Evolutionary conservation across 129 eudicot genomes (phyloP).

Genomic region (Pittosporum tobira): DNA sequence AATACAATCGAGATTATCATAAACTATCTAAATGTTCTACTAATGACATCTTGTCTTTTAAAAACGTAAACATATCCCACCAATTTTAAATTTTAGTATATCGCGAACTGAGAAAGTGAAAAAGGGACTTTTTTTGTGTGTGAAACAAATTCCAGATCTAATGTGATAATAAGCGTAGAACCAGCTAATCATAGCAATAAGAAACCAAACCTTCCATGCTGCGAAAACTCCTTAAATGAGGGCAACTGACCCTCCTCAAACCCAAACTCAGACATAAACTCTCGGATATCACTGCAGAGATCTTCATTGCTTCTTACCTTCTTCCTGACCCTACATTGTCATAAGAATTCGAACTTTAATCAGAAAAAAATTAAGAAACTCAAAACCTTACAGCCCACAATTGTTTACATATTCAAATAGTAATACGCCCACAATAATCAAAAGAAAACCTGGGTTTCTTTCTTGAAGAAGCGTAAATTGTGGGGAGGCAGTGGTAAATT

Average conservation of each 20-base stretch:
- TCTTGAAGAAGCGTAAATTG: slow-evolving; percentile 13
- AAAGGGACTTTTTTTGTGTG: too few relatives aligned
- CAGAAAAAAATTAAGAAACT: background rate
- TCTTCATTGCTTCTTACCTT: slow-evolving; percentile 63
- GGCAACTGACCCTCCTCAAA: slow-evolving; percentile 77
- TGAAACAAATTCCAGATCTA: background rate
- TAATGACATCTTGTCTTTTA: background rate
- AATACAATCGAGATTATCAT: too few relatives aligned
- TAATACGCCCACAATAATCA: background rate
- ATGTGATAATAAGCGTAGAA: background rate
- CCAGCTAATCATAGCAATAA: slow-evolving; percentile 8
- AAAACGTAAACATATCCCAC: background rate
- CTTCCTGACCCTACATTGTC: slow-evolving; percentile 27
- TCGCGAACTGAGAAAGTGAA: background rate
- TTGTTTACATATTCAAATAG: background rate
- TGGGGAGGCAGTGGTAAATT: slow-evolving; percentile 4
- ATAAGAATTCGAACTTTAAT: background rate
- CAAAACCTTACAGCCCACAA: background rate
- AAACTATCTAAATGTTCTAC: too few relatives aligned
- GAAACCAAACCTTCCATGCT: slow-evolving; percentile 59
- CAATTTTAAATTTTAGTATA: background rate
- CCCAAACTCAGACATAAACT: slow-evolving; percentile 46
- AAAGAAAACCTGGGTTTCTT: slow-evolving; percentile 29
- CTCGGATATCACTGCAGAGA: slow-evolving; percentile 54
- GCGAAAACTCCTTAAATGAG: slow-evolving; percentile 66